Evolutionary conservation across 768 basidiomycete genomes (phyloP), one percentile per base, ranked within the genome.

Genomic region (Peribolospora kevripleyi): DNA sequence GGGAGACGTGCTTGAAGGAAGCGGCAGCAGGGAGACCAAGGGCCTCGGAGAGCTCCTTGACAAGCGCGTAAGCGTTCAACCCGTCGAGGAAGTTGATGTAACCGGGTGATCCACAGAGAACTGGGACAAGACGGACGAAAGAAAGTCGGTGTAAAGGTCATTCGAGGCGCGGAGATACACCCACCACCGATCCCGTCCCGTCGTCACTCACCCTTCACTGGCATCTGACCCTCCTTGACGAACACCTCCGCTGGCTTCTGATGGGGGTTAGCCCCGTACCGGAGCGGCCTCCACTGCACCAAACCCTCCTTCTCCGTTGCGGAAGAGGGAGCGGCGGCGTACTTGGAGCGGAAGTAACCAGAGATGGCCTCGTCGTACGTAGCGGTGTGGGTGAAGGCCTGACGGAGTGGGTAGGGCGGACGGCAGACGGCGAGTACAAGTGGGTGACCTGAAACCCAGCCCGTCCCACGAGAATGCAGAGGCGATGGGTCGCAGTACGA

Each of bases 1-100:
- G 93, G 13, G 91, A 97, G 57, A 98, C 93, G 65, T 98, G 93
- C 71, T 98, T 98, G 79, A 97, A 98, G 0, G 90, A 95, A 0
- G 93, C 91, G 9, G 93, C 91, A 10, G 93, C 93, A 13, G 93
- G 90, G 49, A 97, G 77, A 47, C 59, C 52, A 55, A 97, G 76
- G 0, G 84, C 84, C 56, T 78, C 83, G 49, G 85, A 79, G 3
- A 98, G 76, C 66, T 98, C 93, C 63, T 81, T 84, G 55, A 98
- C 93, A 46, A 98, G 76, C 1, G 85, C 90, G 64, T 82, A 98
- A 3, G 91, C 91, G 70, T 95, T 95, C 62, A 98, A 76, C 1
- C 90, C 93, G 64, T 97, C 93, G 53, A 98, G 74, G 6, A 97
- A 77, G 72, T 98, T 98, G 72, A 98, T 97, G 68, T 95, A 95